Evolutionary conservation across 805 yeast species (phyloP).

Genomic region (Zygosaccharomyces gambellarensis): DNA sequence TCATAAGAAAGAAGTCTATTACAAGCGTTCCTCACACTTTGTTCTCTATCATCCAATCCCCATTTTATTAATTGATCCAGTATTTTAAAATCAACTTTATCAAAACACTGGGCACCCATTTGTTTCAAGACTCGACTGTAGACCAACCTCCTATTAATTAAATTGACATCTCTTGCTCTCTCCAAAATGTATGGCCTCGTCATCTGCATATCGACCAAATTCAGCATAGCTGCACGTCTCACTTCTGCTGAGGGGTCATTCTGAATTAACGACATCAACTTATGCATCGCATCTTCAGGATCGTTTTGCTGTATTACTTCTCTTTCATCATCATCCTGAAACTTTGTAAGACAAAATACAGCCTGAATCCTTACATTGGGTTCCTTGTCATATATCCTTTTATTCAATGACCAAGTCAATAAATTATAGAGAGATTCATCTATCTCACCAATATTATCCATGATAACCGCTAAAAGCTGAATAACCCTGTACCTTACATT

Average conservation of each 20-base stretch:
- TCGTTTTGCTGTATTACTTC: constrained; percentile 33
- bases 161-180: constrained; percentile 76
- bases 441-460: constrained; percentile 69
- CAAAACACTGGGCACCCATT: constrained; percentile 54
- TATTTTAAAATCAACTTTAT: constrained; percentile 33
- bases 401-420: constrained; percentile 54
- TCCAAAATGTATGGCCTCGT: constrained; percentile 62
- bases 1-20: constrained; percentile 57
- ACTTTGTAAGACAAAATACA: constrained; percentile 67
- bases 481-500: constrained; percentile 76
- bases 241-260: constrained; percentile 87
- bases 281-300: constrained; percentile 44
- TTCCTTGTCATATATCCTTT: constrained; percentile 71
- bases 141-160: constrained; percentile 65
- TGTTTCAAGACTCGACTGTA: constrained; percentile 64
- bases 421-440: constrained; percentile 66
- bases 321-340: constrained; percentile 55
- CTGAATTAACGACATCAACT: constrained; percentile 50
- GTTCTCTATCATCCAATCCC: constrained; percentile 88
- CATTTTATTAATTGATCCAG: constrained; percentile 68
- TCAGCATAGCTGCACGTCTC: constrained; percentile 74
- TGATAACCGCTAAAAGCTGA: constrained; percentile 65
- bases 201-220: constrained; percentile 50
- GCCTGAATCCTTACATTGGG: constrained; percentile 79
- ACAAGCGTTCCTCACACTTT: constrained; percentile 66